Conservation (phyloP, 164 flowering plant genomes). For the Vitis rotundifolia region DNA sequence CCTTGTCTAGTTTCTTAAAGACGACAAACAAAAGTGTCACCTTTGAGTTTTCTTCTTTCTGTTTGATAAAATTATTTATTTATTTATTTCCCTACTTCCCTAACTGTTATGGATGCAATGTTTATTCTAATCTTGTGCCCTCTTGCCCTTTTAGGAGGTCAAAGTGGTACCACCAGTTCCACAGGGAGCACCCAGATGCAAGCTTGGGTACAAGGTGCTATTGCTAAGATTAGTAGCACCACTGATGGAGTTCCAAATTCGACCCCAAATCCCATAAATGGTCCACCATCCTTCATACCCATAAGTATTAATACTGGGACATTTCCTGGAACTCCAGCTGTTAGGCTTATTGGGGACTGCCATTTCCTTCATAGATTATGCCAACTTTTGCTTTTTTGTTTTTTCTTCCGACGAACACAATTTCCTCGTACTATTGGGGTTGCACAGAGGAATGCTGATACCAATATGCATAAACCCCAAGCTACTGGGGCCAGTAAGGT, state of each 20-base stretch:
- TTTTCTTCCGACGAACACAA: slow-evolving; percentile 85
- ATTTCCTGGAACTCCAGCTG: slow-evolving; percentile 99
- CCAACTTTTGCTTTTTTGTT: slow-evolving; percentile 92
- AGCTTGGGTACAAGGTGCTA: slow-evolving; percentile 99
- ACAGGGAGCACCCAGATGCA: slow-evolving; percentile 95
- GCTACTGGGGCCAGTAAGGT: slow-evolving; percentile 55
- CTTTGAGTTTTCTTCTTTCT: too few relatives aligned
- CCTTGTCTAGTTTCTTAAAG: too few relatives aligned
- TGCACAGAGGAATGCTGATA: slow-evolving; percentile 69
- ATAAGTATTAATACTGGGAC: slow-evolving; percentile 99
- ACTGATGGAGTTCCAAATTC: slow-evolving; percentile 77
- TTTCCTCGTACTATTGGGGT: slow-evolving; percentile 54
- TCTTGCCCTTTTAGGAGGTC: slow-evolving; percentile 54
- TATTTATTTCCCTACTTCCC: background rate
- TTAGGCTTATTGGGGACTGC: slow-evolving; percentile 96
- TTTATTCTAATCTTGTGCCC: background rate
- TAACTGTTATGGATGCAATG: background rate
- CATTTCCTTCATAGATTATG: slow-evolving; percentile 96
- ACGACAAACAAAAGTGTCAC: too few relatives aligned
- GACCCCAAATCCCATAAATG: slow-evolving; percentile 77
- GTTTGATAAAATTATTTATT: background rate
- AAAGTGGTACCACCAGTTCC: slow-evolving; percentile 77
- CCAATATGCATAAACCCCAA: slow-evolving; percentile 69
- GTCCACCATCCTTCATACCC: slow-evolving; percentile 87
- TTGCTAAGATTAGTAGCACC: slow-evolving; percentile 95